phyloP scores from a whole-genome alignment of 2,329 filamentous ascomycete species.

The Microcera coccophila region DNA sequence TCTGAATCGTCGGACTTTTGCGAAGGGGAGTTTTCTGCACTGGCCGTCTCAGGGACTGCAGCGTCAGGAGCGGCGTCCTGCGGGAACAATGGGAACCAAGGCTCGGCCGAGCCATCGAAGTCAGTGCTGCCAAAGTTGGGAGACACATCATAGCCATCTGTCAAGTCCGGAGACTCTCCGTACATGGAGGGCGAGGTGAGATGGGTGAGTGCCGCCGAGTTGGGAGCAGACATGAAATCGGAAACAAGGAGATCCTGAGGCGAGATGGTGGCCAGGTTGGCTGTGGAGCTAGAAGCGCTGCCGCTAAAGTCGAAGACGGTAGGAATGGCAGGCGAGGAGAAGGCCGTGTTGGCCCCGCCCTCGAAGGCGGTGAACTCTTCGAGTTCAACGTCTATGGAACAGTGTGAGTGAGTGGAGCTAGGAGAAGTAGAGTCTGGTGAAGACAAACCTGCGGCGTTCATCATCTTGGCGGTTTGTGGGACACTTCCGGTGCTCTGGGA shows the following conservation, averaged over 20 bases:
- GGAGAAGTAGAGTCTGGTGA: not conserved
- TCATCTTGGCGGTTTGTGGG: conserved; percentile 43
- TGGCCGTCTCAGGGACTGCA: conserved; percentile 23
- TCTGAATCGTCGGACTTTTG: conserved; percentile 48
- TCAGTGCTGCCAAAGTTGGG: conserved; percentile 66
- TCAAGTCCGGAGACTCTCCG: conserved; percentile 70
- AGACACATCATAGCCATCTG: conserved; percentile 70
- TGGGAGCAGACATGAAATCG: conserved; percentile 72
- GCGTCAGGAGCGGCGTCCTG: conserved; percentile 35
- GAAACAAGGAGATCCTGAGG: conserved; percentile 75
- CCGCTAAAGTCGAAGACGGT: conserved; percentile 49
- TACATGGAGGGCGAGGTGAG: conserved; percentile 80
- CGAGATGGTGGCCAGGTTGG: conserved; percentile 69
- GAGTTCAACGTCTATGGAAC: conserved; percentile 52
- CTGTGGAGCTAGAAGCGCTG: conserved; percentile 46
- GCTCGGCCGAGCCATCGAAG: conserved; percentile 47
- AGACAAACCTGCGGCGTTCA: conserved; percentile 41
- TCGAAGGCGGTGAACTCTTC: conserved; percentile 57
- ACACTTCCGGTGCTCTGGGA: conserved; percentile 55
- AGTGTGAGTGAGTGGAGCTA: conserved; percentile 30
- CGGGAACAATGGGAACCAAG: conserved; percentile 74
- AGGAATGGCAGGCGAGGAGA: conserved; percentile 51
- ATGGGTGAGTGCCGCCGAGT: conserved; percentile 76
- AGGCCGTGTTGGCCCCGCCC: conserved; percentile 47
- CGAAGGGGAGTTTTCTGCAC: conserved; percentile 41